Evolutionary conservation across 2,329 filamentous ascomycete species (phyloP), one percentile per base, ranked within the genome.

Genomic region (Verticillium albo-atrum): DNA sequence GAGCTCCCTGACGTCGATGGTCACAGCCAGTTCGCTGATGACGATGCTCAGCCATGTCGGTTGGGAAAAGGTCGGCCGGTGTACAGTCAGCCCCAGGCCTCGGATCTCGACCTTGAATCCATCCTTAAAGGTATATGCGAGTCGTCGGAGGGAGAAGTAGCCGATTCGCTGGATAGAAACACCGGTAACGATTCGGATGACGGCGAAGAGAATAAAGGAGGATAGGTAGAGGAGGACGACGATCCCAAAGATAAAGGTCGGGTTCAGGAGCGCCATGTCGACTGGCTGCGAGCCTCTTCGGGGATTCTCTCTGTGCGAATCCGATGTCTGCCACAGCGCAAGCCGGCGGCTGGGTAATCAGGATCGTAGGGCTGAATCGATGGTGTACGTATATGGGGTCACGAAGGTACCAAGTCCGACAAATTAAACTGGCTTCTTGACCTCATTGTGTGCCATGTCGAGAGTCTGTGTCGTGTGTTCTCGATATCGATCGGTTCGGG

Each of bases 21-120:
- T 96, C 56, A 99, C 82, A 55, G 88, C 90, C 55, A 97, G 79
- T 71, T 97, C 95, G 68, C 87, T 91, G 61, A 99, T 77, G 9
- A 95, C 90, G 56, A 99, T 82, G 72, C 93, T 98, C 67, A 97
- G 79, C 92, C 94, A 98, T 63, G 96, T 98, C 52, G 95, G 95
- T 73, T 98, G 92, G 54, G 94, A 92, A 75, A 99, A 98, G 6
- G 95, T 98, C 14, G 95, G 95, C 4, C 93, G 88, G 75, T 99
- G 95, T 63, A 98, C 76, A 60, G 91, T 89, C 67, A 99, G 81
- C 52, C 95, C 92, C 57, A 99, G 81, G 56, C 93, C 91, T 56
- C 95, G 88, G 59, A 99, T 88, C 73, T 97, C 92, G 73, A 99
- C 86, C 68, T 89, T 89, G 69, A 97, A 79, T 67, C 95, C 95